Evolutionary conservation across 192 early-diverging fungal species (phyloP), one percentile per base, ranked within the genome.

Genomic region (Dissophora ornata): DNA sequence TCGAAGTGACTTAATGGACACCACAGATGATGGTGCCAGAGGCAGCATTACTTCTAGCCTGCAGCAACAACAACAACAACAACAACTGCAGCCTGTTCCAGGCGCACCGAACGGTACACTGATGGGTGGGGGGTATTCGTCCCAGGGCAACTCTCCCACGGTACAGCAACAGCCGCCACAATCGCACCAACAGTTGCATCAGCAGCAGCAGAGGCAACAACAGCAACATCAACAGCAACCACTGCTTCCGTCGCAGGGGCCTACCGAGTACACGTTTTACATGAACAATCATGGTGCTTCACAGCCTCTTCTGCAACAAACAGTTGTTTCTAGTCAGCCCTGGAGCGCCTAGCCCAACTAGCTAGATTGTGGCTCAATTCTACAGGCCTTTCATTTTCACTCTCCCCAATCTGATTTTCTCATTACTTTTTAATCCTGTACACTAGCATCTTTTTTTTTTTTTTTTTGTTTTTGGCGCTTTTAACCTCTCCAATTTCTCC

Each of bases 221-320:
- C 59, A 61, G 7, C 59, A 34, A 19, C 34, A 22, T 12, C 56
- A 41, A 16, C 19, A 28, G 15, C 56, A 57, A 24, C 53, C 40
- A 15, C 45, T 68, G n/a, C 56, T 68, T 2, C n/a, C 45, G 11
- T 68, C 66, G 40, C 66, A 68, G 48, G 13, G 32, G 33, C 30
- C 46, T 29, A 40, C 53, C 26, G 67, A 69, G 15, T 69, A 53
- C 30, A 46, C 57, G 13, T 69, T 42, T 48, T 69, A 45, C 26
- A 16, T 60, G 41, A 42, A 30, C 41, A n/a, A 42, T 16, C n/a
- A n/a, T n/a, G n/a, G n/a, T n/a, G n/a, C n/a, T n/a, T n/a, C n/a
- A n/a, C n/a, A n/a, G n/a, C n/a, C n/a, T n/a, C n/a, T n/a, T n/a
- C n/a, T n/a, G n/a, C 38, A 51, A 19, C 61, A 36, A 21, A 61